Evolutionary conservation across 306 rosid genomes (phyloP).

Genomic region (Parietaria judaica): DNA sequence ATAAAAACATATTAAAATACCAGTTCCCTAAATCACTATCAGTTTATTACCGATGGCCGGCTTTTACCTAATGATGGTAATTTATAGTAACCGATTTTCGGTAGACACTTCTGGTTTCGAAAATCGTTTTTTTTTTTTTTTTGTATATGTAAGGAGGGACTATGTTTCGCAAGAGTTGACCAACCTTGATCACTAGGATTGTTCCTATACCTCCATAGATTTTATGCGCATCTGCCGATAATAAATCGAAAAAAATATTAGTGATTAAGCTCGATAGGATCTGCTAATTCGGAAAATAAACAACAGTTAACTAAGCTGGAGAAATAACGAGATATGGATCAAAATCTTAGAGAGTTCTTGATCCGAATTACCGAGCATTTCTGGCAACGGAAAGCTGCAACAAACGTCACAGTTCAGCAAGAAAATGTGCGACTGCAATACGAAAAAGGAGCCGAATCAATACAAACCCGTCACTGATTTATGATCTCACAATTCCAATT

Average conservation of each 20-base stretch:
- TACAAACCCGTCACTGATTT: not conserved
- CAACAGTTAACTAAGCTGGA: not conserved
- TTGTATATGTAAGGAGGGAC: constrained; percentile 9
- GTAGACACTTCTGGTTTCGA: not conserved
- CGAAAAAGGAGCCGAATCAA: constrained; percentile 25
- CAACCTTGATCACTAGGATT: constrained; percentile 79
- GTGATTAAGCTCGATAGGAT: constrained; percentile 9
- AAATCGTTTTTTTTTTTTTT: not conserved
- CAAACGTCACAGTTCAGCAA: constrained; percentile 94
- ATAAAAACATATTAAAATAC: too few relatives aligned
- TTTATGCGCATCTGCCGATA: constrained; percentile 71
- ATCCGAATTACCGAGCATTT: constrained; percentile 68
- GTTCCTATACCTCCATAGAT: constrained; percentile 89
- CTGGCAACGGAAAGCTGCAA: constrained; percentile 85
- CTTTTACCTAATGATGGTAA: too few relatives aligned
- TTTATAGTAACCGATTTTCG: too few relatives aligned
- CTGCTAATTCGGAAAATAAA: constrained; percentile 12
- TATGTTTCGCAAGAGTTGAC: constrained; percentile 12
- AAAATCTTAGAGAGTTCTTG: constrained; percentile 8
- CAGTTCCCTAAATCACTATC: too few relatives aligned
- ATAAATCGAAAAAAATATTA: constrained; percentile 4
- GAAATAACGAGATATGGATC: not conserved
- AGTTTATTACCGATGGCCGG: too few relatives aligned
- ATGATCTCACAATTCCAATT: not conserved
- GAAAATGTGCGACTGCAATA: constrained; percentile 72